Conservation (phyloP, 495 filamentous ascomycete genomes). For the Pyrenula aspistea region DNA sequence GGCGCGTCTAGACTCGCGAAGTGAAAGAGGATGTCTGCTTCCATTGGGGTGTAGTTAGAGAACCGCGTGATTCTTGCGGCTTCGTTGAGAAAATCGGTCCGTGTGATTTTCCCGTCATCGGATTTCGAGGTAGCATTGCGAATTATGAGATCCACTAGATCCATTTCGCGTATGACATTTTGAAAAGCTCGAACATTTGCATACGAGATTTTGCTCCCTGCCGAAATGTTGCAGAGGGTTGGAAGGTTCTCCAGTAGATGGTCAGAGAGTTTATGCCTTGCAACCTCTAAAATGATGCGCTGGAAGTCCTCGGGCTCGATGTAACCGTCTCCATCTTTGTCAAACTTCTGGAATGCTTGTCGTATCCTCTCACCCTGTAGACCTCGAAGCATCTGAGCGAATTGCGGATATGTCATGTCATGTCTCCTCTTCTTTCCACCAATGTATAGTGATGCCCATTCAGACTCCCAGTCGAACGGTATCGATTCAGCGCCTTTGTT, state of each 20-base stretch:
- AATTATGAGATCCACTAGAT: conserved; percentile 85
- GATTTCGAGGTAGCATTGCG: conserved; percentile 76
- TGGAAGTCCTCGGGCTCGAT: conserved; percentile 95
- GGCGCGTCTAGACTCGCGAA: conserved; percentile 88
- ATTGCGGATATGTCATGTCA: conserved; percentile 88
- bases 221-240: conserved; percentile 87
- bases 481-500: conserved; percentile 73
- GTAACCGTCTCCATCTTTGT: conserved; percentile 91
- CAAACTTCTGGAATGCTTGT: conserved; percentile 86
- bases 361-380: conserved; percentile 90
- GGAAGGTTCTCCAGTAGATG: conserved; percentile 89
- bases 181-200: conserved; percentile 95
- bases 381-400: conserved; percentile 94
- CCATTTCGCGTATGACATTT: conserved; percentile 95
- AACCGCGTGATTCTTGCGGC: conserved; percentile 83
- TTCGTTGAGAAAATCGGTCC: conserved; percentile 89
- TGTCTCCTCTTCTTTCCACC: conserved; percentile 75
- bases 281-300: conserved; percentile 85
- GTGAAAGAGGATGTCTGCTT: conserved; percentile 97
- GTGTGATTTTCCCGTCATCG: conserved; percentile 80
- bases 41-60: conserved; percentile 93
- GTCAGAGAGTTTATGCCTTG: conserved; percentile 94
- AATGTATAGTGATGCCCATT: conserved; percentile 93
- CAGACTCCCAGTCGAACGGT: conserved; percentile 92
- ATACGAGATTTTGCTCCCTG: conserved; percentile 88